A percentile compares a stretch with the other conserved stretches of the same genome.
These are phyloP conservation scores for Saccharomyces mikatae DNA, from an alignment of 805 yeast species.

Conservation along the genomic window DNA sequence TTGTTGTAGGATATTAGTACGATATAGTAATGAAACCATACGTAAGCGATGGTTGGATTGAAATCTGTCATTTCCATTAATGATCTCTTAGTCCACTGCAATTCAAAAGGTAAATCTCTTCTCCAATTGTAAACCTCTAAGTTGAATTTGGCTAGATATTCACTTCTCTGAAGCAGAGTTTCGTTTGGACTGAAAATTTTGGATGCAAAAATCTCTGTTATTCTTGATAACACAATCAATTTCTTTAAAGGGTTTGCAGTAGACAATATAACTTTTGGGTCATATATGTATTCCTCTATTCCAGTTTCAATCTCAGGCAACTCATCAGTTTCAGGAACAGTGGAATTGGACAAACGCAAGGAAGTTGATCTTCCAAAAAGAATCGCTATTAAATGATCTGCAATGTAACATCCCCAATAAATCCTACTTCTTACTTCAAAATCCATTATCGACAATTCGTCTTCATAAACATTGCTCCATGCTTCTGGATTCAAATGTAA, in stretches of 20 bases:
- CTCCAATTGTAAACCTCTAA: conserved; percentile 43
- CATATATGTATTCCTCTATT: conserved; percentile 46
- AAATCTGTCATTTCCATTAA: conserved; percentile 32
- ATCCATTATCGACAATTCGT: conserved; percentile 37
- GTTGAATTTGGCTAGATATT: conserved; percentile 35
- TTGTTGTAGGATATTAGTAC: conserved; percentile 48
- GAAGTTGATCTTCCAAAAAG: conserved; percentile 48
- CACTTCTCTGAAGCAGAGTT: conserved; percentile 30
- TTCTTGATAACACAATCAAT: conserved; percentile 33
- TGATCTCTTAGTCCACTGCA: conserved; percentile 37
- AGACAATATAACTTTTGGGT: conserved; percentile 16
- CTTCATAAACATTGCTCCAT: conserved; percentile 38
- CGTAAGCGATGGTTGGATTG: conserved; percentile 42
- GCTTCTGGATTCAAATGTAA: conserved; percentile 49
- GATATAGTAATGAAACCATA: conserved; percentile 47
- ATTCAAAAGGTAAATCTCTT: conserved; percentile 34
- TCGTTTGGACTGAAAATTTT: conserved; percentile 20
- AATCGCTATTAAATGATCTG: conserved; percentile 50
- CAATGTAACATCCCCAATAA: conserved; percentile 55
- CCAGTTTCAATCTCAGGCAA: conserved; percentile 49
- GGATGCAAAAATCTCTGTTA: conserved; percentile 25
- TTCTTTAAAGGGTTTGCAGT: conserved; percentile 31
- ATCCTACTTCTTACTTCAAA: conserved; percentile 48
- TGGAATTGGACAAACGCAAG: conserved; percentile 45
- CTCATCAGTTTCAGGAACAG: conserved; percentile 48